These are phyloP conservation scores for Protostelium mycophagum DNA, from an alignment of 78 protist species.

Conservation along the genomic window DNA sequence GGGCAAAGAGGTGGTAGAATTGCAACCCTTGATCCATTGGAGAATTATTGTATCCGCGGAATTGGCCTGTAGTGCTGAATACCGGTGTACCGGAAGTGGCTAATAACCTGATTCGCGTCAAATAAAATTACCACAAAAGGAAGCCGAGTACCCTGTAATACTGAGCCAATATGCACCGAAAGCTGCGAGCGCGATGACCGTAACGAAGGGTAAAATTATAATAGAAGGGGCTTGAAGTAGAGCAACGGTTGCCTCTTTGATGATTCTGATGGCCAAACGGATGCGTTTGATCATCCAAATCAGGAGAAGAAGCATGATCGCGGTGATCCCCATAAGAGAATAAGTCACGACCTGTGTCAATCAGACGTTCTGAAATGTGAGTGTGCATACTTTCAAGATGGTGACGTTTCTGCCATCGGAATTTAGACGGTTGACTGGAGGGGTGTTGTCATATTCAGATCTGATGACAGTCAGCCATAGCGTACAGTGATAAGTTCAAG, in stretches of 20 bases:
- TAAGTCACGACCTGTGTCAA: constrained; percentile 23
- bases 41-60: constrained; percentile 19
- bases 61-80: neutral
- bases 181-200: constrained; percentile 7
- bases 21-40: neutral
- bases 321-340: constrained; percentile 20
- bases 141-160: neutral
- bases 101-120: neutral
- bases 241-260: constrained; percentile 71
- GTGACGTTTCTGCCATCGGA: neutral
- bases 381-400: neutral
- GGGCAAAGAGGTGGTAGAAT: constrained; percentile 75
- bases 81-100: constrained; percentile 34
- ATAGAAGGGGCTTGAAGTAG: constrained; percentile 60
- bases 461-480: neutral
- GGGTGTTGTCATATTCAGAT: neutral
- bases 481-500: too few relatives aligned
- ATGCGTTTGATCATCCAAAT: constrained; percentile 32
- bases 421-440: neutral
- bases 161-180: constrained; percentile 59
- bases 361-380: neutral
- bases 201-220: constrained; percentile 64
- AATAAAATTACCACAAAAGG: neutral
- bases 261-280: constrained; percentile 59
- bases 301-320: constrained; percentile 30